Conservation (phyloP, 208 protist species). For the Leptomonas pyrrhocoris region DNA sequence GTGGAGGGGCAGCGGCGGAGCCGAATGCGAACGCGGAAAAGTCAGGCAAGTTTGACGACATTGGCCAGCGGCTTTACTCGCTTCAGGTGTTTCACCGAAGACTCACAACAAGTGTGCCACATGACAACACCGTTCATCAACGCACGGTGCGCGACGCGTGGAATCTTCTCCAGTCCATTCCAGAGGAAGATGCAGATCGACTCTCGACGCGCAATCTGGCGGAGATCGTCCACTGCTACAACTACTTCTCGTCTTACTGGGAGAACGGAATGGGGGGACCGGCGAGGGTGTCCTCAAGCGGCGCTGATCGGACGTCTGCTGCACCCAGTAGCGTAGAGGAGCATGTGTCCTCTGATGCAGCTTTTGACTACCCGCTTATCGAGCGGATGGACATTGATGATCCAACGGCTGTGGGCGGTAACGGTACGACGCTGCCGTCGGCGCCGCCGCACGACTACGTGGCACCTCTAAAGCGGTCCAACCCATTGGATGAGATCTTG, state of each 20-base stretch:
- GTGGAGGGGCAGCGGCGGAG: neutral
- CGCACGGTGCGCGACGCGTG: conserved; percentile 54
- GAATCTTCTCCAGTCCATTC: conserved; percentile 49
- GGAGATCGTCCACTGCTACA: conserved; percentile 64
- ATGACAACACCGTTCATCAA: neutral
- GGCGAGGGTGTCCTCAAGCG: neutral
- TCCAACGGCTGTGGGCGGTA: neutral
- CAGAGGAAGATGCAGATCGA: conserved; percentile 40
- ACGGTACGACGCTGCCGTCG: neutral
- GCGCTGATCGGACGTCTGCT: neutral
- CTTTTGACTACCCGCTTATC: conserved; percentile 17
- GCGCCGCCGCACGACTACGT: conserved; percentile 5
- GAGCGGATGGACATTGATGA: conserved; percentile 2
- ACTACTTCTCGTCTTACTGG: conserved; percentile 71
- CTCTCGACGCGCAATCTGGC: conserved; percentile 36
- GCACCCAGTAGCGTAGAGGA: neutral
- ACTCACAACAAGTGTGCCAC: neutral
- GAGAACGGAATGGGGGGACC: conserved; percentile 66
- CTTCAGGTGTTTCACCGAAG: conserved; percentile 25
- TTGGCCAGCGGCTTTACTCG: conserved; percentile 28
- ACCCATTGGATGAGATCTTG: conserved; percentile 30
- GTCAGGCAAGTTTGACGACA: neutral
- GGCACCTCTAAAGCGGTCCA: conserved; percentile 18
- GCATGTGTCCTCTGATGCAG: neutral
- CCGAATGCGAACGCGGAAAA: neutral